These are phyloP conservation scores for Zymoseptoria ardabiliae DNA, from an alignment of 2,329 filamentous ascomycete genomes.

Conservation along the genomic window DNA sequence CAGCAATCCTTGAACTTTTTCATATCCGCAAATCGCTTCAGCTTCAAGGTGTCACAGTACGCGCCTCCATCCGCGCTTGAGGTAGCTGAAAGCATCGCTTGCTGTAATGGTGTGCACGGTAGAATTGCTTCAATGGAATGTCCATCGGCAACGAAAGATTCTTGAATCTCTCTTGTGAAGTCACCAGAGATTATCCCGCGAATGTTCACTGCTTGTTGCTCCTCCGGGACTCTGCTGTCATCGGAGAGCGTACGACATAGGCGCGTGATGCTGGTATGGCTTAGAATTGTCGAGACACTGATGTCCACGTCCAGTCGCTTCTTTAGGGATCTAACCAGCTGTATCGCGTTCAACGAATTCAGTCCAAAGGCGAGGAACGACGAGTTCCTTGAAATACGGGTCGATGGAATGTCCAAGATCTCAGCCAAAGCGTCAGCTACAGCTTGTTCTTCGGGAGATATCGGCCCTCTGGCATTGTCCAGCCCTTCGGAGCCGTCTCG, in stretches of 20 bases:
- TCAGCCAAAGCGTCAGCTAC: slow-evolving; percentile 51
- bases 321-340: slow-evolving; percentile 54
- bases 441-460: slow-evolving; percentile 49
- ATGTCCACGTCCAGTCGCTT: slow-evolving; percentile 43
- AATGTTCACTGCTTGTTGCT: slow-evolving; percentile 4
- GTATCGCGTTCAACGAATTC: slow-evolving; percentile 62
- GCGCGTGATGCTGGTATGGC: slow-evolving; percentile 56
- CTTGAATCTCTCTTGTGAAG: slow-evolving; percentile 6
- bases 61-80: slow-evolving; percentile 38
- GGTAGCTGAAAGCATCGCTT: slow-evolving; percentile 69
- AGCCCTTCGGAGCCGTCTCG: not conserved
- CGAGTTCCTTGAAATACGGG: slow-evolving; percentile 53
- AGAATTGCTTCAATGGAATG: slow-evolving; percentile 49
- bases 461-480: slow-evolving; percentile 28
- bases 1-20: slow-evolving; percentile 52
- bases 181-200: not conserved
- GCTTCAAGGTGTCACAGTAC: slow-evolving; percentile 67
- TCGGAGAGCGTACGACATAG: slow-evolving; percentile 32
- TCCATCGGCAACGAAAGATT: slow-evolving; percentile 1
- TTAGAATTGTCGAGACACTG: slow-evolving; percentile 62
- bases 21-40: slow-evolving; percentile 50
- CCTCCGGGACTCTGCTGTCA: not conserved
- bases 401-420: slow-evolving; percentile 40
- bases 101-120: slow-evolving; percentile 80
- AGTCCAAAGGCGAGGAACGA: slow-evolving; percentile 68